Percentiles rank a stretch among this genome's conserved stretches.
Evolutionary conservation across 2,329 filamentous ascomycete species (phyloP).

Genomic region (Fusarium sp.): DNA sequence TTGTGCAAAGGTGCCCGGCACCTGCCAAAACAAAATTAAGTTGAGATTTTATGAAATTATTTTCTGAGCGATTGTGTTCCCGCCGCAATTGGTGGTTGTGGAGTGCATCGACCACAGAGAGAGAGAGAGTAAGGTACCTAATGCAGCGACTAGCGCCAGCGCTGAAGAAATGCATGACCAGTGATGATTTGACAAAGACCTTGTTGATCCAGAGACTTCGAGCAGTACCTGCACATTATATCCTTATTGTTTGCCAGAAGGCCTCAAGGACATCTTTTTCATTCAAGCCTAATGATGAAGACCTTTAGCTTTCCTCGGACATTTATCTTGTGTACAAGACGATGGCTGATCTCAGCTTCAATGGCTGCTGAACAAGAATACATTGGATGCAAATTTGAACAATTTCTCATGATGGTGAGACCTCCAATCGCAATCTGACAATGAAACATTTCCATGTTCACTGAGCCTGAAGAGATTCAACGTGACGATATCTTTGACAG

Average conservation of each 20-base stretch:
- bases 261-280: background rate
- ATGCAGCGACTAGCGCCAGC: background rate
- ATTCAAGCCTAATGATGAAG: background rate
- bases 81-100: background rate
- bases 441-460: background rate
- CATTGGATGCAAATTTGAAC: background rate
- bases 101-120: background rate
- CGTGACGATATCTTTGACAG: background rate
- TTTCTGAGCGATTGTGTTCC: background rate
- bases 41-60: conserved; percentile 1
- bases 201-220: background rate
- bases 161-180: background rate
- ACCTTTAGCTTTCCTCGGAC: background rate
- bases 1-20: conserved; percentile 1
- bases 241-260: background rate
- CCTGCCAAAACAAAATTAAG: background rate
- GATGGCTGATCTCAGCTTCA: background rate
- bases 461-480: background rate
- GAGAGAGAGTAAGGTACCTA: too few relatives aligned
- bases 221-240: background rate
- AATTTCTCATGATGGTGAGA: too few relatives aligned
- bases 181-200: background rate
- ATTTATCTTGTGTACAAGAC: too few relatives aligned
- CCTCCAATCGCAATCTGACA: background rate
- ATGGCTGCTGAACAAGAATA: background rate